Conservation (phyloP, 441 rosid genomes). For the Pelargonium citronellum region DNA sequence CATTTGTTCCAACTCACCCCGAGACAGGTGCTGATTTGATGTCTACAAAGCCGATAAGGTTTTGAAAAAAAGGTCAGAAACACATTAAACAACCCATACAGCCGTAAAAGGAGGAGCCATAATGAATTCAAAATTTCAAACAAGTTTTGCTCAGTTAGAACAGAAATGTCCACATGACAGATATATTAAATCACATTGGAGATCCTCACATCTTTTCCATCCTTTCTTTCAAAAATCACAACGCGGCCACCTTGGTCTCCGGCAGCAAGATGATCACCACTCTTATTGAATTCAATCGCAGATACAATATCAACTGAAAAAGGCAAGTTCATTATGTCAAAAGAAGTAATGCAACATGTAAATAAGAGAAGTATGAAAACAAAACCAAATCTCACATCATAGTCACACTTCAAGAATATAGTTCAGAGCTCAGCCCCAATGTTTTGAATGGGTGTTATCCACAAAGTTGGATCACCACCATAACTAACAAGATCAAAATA, state of each 20-base stretch:
- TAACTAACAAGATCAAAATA: not conserved
- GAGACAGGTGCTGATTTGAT: conserved; percentile 24
- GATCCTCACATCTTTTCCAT: conserved; percentile 35
- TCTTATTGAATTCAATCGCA: conserved; percentile 50
- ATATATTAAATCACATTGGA: not conserved
- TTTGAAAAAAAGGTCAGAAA: conserved; percentile 21
- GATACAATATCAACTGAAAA: conserved; percentile 44
- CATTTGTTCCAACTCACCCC: conserved; percentile 45
- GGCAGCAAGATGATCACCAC: conserved; percentile 56
- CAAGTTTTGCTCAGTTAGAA: not conserved
- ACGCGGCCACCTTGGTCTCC: conserved; percentile 67
- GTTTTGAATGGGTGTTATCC: not conserved
- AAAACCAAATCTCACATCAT: not conserved
- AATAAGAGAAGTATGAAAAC: not conserved
- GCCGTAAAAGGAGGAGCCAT: conserved; percentile 14
- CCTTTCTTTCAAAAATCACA: conserved; percentile 43
- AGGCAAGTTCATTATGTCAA: not conserved
- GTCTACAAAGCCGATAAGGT: conserved; percentile 32
- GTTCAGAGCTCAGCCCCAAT: not conserved
- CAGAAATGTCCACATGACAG: not conserved
- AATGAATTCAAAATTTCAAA: conserved; percentile 8
- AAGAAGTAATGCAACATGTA: not conserved
- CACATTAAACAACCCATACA: conserved; percentile 18
- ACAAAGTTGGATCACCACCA: not conserved
- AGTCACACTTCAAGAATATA: not conserved